These are phyloP conservation scores for Erysiphe pulchra DNA, from an alignment of 2,329 filamentous ascomycete genomes.

Conservation along the genomic window DNA sequence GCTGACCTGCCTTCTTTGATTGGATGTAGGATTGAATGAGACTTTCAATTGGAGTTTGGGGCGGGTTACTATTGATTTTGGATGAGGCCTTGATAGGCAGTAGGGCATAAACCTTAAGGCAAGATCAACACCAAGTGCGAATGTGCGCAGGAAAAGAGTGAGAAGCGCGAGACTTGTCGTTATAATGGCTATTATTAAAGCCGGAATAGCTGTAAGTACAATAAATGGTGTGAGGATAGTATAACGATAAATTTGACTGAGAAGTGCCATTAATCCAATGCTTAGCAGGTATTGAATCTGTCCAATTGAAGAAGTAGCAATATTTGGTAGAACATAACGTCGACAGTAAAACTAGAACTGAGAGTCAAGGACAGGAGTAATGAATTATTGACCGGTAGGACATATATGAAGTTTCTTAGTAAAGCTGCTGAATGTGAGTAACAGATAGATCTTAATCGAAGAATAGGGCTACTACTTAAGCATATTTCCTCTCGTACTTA, in stretches of 20 bases:
- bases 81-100: slow-evolving; percentile 13
- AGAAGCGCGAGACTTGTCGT: slow-evolving; percentile 36
- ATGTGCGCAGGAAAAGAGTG: slow-evolving; percentile 32
- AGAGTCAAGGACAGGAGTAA: no score
- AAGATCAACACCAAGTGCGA: slow-evolving; percentile 37
- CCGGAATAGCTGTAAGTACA: slow-evolving; percentile 33
- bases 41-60: slow-evolving; percentile 1
- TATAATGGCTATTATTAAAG: slow-evolving; percentile 34
- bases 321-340: no score
- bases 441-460: no score
- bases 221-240: slow-evolving; percentile 28
- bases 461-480: no score
- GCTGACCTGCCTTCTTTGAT: slow-evolving; percentile 8
- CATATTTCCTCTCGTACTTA: no score
- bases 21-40: slow-evolving; percentile 1
- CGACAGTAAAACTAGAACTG: no score
- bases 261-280: background rate
- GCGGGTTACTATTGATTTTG: background rate
- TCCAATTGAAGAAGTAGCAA: no score
- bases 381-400: no score
- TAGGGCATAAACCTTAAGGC: slow-evolving; percentile 29
- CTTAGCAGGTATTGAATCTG: no score
- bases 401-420: no score
- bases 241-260: background rate
- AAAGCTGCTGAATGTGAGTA: no score